Evolutionary conservation across 1,284 basidiomycete genomes (phyloP), one percentile per base, ranked within the genome.

Genomic region (Apiotrichum veenhuisii): DNA sequence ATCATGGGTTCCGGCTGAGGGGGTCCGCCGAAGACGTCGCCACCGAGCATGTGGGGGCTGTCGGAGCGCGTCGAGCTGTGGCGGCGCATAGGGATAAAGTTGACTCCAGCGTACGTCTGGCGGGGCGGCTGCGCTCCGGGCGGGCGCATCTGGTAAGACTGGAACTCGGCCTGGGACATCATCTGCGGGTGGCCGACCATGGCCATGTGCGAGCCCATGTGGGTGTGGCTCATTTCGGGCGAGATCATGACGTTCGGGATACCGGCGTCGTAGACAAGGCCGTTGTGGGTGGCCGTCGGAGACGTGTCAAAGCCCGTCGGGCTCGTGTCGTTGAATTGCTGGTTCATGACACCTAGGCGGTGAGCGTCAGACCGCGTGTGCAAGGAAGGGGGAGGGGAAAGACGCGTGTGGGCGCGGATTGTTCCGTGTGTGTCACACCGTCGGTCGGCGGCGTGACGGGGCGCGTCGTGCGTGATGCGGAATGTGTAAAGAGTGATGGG

Each of bases 1-100:
- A 45, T 53, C 30, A 30, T 30, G 30, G 30, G 30, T 36, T 48
- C 46, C 15, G 20, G 41, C 25, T 36, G 49, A 1, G 22, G n/a
- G 2, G 44, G 23, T 5, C 57, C 57, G 7, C 59, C 46, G 26
- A 72, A 72, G 1, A 72, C 63, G 47, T 71, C 71, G 4, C 67
- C 68, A 1, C 61, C 65, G n/a, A 69, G 58, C 56, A 68, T 61
- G 42, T 69, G 70, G 4, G 70, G 69, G 55, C 64, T 66, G 10
- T 61, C 65, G 5, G 69, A 63, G 4, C 67, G 62, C 3, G 59
- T 38, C 1, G 70, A 70, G 11, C 61, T 48, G 44, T 67, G 63
- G n/a, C 70, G 64, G 14, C 64, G 63, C n/a, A 68, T 41, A 5
- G 53, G 23, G 23, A 56, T 46, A 20, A 50, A 51, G 42, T 56